Percentiles rank a stretch among this genome's conserved stretches.
phyloP scores from a whole-genome alignment of 306 rosid species.

The Casuarina cunninghamiana region DNA sequence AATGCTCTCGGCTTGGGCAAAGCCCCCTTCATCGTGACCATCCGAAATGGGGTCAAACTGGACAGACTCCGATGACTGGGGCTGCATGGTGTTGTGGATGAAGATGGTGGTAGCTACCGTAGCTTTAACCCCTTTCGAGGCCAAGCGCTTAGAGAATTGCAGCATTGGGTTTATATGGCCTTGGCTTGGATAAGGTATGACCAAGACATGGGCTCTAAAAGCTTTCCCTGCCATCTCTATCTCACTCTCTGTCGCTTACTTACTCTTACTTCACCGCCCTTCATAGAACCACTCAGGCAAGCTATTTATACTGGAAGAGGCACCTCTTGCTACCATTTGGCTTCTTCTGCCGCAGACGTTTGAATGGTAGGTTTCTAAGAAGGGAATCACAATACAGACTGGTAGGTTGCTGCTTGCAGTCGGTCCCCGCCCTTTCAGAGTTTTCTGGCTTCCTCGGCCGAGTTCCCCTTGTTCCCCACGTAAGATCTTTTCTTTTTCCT shows the following conservation, averaged over 20 bases:
- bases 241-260: neutral
- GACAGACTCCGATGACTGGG: constrained; percentile 26
- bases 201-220: constrained; percentile 30
- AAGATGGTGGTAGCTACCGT: constrained; percentile 55
- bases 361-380: too few relatives aligned
- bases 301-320: too few relatives aligned
- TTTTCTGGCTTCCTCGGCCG: too few relatives aligned
- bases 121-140: constrained; percentile 35
- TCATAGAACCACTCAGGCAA: neutral
- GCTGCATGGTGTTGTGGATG: constrained; percentile 48
- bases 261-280: neutral
- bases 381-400: too few relatives aligned
- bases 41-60: constrained; percentile 64
- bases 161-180: constrained; percentile 67
- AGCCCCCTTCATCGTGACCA: constrained; percentile 65
- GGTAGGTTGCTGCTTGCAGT: too few relatives aligned
- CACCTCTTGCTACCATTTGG: too few relatives aligned
- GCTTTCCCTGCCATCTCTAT: constrained; percentile 17
- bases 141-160: constrained; percentile 45
- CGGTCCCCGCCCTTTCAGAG: too few relatives aligned
- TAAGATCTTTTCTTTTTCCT: too few relatives aligned
- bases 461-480: too few relatives aligned
- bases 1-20: constrained; percentile 30
- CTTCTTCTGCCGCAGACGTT: too few relatives aligned
- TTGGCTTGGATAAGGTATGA: constrained; percentile 58